These are phyloP conservation scores for Podospora sp. DNA, from an alignment of 495 filamentous ascomycete genomes.

Conservation along the genomic window DNA sequence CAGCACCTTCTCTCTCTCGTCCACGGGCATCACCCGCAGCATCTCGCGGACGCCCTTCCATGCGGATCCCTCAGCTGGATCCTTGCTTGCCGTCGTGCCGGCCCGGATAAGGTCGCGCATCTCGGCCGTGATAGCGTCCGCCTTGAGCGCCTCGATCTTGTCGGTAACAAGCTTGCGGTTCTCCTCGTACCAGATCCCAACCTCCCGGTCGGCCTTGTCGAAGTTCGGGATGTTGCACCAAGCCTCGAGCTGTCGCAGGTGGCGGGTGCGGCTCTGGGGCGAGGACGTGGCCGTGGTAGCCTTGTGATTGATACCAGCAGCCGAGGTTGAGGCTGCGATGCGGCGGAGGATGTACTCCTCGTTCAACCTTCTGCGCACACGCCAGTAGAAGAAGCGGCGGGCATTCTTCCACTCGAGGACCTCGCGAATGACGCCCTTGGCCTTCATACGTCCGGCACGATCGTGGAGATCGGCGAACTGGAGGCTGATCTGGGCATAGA, in stretches of 20 bases:
- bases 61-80: slow-evolving; percentile 63
- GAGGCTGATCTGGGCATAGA: slow-evolving; percentile 89
- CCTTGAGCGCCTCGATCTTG: slow-evolving; percentile 79
- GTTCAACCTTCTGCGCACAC: slow-evolving; percentile 92
- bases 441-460: slow-evolving; percentile 95
- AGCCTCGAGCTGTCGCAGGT: slow-evolving; percentile 70
- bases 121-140: slow-evolving; percentile 74
- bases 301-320: slow-evolving; percentile 34
- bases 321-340: slow-evolving; percentile 61
- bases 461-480: slow-evolving; percentile 98
- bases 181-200: slow-evolving; percentile 97
- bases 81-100: slow-evolving; percentile 45
- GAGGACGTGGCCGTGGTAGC: slow-evolving; percentile 46
- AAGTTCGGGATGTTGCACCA: slow-evolving; percentile 78
- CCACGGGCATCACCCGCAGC: slow-evolving; percentile 80
- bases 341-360: slow-evolving; percentile 94
- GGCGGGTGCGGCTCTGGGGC: slow-evolving; percentile 56
- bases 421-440: slow-evolving; percentile 89
- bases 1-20: slow-evolving; percentile 83
- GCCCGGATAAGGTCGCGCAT: slow-evolving; percentile 74
- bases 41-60: slow-evolving; percentile 86
- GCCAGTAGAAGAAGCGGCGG: slow-evolving; percentile 99
- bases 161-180: slow-evolving; percentile 77
- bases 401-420: slow-evolving; percentile 84
- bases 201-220: slow-evolving; percentile 73